Evolutionary conservation across 768 basidiomycete species (phyloP).

Genomic region (Punctularia strigosozonata): DNA sequence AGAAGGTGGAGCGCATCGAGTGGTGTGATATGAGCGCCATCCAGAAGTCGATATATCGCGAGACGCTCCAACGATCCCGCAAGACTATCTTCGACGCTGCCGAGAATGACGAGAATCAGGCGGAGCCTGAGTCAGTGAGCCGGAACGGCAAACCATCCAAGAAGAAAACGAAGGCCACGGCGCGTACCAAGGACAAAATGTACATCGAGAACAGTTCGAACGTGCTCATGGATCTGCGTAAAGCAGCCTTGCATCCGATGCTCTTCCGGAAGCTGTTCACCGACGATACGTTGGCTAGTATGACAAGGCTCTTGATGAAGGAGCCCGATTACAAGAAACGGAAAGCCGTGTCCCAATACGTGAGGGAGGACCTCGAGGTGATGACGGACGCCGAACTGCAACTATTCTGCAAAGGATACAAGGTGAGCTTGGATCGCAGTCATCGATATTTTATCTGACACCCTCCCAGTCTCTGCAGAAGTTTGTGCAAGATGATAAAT

Average conservation of each 20-base stretch:
- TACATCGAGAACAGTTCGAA: conserved; percentile 81
- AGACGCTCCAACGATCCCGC: conserved; percentile 74
- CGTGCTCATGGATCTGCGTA: conserved; percentile 94
- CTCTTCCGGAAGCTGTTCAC: conserved; percentile 82
- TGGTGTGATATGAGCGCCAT: conserved; percentile 88
- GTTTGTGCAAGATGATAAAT: conserved; percentile 60
- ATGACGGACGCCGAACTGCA: conserved; percentile 98
- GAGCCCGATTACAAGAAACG: conserved; percentile 88
- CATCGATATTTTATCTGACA: background rate
- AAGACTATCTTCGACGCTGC: conserved; percentile 58
- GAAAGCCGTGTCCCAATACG: conserved; percentile 66
- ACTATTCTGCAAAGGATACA: conserved; percentile 74
- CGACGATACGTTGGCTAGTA: conserved; percentile 57
- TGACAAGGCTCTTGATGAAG: conserved; percentile 77
- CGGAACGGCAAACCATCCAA: conserved; percentile 18
- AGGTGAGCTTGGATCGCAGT: conserved; percentile 34
- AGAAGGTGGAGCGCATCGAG: conserved; percentile 86
- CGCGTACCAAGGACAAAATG: conserved; percentile 46
- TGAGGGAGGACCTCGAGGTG: conserved; percentile 95
- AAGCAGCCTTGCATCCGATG: conserved; percentile 95
- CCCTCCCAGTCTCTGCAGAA: conserved; percentile 52
- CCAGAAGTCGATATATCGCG: conserved; percentile 76
- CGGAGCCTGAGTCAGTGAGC: conserved; percentile 17
- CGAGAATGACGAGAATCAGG: conserved; percentile 17
- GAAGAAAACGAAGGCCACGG: conserved; percentile 33